These are phyloP conservation scores for Leptographium galeiforme DNA, from an alignment of 2,329 filamentous ascomycete genomes.

Conservation along the genomic window DNA sequence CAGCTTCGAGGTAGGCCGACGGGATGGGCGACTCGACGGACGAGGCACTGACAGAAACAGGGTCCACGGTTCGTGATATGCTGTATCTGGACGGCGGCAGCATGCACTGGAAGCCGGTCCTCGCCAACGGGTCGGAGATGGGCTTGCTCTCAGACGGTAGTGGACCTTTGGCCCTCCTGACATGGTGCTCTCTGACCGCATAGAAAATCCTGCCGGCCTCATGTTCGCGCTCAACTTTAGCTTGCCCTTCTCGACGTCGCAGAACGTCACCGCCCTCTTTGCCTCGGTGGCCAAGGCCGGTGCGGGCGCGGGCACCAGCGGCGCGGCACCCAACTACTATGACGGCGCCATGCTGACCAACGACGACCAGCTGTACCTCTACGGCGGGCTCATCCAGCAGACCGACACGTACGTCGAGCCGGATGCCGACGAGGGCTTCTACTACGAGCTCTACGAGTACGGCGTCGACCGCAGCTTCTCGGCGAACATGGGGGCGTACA, in stretches of 20 bases:
- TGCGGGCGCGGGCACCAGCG: conserved; percentile 31
- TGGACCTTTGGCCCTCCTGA: conserved; percentile 9
- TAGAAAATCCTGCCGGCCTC: conserved; percentile 36
- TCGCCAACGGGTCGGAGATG: conserved; percentile 27
- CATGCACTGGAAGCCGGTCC: conserved; percentile 37
- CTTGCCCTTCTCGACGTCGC: conserved; percentile 35
- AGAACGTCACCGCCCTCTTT: conserved; percentile 42
- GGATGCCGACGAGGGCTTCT: conserved; percentile 26
- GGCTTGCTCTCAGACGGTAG: conserved; percentile 25
- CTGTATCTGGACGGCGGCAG: conserved; percentile 53
- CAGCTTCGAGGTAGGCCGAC: conserved; percentile 25
- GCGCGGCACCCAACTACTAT: conserved; percentile 39
- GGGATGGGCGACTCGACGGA: neutral
- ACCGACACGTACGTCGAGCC: conserved; percentile 25
- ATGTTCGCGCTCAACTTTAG: conserved; percentile 48
- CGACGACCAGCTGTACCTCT: conserved; percentile 48
- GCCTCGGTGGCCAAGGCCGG: conserved; percentile 31
- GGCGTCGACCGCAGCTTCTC: conserved; percentile 28
- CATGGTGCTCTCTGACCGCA: neutral
- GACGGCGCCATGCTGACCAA: conserved; percentile 56
- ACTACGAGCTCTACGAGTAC: conserved; percentile 41
- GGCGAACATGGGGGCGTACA: conserved; percentile 26
- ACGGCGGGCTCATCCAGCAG: conserved; percentile 39
- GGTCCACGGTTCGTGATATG: conserved; percentile 44
- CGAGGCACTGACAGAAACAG: conserved; percentile 20